phyloP scores from a whole-genome alignment of 192 early-diverging fungal species.

The Cetraspora pellucida region DNA sequence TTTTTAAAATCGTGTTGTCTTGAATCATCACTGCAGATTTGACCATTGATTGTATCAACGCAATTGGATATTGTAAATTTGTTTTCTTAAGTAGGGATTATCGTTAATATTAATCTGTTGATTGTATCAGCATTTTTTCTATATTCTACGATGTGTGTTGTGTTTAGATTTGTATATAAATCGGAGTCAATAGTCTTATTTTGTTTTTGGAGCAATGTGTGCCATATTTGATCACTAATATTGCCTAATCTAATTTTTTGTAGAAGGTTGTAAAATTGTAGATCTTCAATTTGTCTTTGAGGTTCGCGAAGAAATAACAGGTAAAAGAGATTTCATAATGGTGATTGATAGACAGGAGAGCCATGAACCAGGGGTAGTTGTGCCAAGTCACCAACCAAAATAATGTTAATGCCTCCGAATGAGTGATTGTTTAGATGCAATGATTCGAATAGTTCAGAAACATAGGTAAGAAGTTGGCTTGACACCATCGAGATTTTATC shows the following conservation, averaged over 20 bases:
- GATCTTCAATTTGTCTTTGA: not conserved
- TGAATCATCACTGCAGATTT: no score
- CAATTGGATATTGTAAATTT: no score
- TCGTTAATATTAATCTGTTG: no score
- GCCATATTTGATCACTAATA: not conserved
- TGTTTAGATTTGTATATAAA: no score
- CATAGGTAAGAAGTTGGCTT: not conserved
- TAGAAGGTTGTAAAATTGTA: not conserved
- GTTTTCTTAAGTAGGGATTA: no score
- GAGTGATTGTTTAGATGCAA: not conserved
- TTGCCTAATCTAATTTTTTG: constrained; percentile 10
- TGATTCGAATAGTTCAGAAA: no score
- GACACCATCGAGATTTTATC: constrained; percentile 5
- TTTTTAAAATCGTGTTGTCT: no score
- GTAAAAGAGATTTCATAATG: not conserved
- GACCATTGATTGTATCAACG: no score
- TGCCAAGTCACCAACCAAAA: not conserved
- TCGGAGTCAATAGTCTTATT: no score
- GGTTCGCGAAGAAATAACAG: no score
- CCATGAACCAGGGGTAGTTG: constrained; percentile 7
- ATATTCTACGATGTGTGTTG: no score
- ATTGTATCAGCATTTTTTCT: no score
- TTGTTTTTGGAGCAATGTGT: not conserved
- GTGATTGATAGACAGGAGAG: not conserved
- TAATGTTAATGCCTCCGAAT: not conserved